phyloP scores from a whole-genome alignment of 2,329 filamentous ascomycete genomes.

The Arthrobotrys sinensis region DNA sequence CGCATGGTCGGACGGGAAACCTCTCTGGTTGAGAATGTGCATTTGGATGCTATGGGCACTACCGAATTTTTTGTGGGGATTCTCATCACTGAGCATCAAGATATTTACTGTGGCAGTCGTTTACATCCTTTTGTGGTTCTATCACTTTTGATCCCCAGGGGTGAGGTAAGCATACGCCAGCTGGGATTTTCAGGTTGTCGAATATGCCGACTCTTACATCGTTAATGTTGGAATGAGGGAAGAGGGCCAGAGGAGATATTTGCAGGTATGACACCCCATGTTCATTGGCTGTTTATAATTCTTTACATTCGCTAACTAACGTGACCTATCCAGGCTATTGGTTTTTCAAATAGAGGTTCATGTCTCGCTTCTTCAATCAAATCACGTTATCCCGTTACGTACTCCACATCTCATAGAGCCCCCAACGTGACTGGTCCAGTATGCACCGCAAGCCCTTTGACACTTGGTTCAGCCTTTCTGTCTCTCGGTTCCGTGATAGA shows the following conservation, averaged over 20 bases:
- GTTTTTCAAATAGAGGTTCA: no score
- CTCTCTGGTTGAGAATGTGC: constrained; percentile 8
- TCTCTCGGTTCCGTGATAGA: constrained; percentile 12
- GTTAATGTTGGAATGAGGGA: no score
- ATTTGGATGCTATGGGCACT: constrained; percentile 17
- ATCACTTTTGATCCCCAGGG: not conserved
- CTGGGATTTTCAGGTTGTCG: no score
- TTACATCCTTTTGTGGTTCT: constrained; percentile 4
- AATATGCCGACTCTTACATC: no score
- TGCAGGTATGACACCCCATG: no score
- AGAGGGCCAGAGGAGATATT: no score
- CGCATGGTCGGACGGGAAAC: constrained; percentile 1
- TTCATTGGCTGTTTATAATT: no score
- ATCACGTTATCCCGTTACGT: not conserved
- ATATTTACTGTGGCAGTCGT: not conserved
- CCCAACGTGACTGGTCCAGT: no score
- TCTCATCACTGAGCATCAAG: not conserved
- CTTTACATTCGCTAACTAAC: no score
- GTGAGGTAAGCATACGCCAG: not conserved
- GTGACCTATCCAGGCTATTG: no score
- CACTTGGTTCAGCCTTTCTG: not conserved
- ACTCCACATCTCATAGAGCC: not conserved
- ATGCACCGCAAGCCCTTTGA: not conserved
- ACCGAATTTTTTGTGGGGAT: constrained; percentile 15
- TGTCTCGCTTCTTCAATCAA: not conserved